Evolutionary conservation across 73 alveolate species (phyloP).

Genomic region (Symbiodinium pilosum): DNA sequence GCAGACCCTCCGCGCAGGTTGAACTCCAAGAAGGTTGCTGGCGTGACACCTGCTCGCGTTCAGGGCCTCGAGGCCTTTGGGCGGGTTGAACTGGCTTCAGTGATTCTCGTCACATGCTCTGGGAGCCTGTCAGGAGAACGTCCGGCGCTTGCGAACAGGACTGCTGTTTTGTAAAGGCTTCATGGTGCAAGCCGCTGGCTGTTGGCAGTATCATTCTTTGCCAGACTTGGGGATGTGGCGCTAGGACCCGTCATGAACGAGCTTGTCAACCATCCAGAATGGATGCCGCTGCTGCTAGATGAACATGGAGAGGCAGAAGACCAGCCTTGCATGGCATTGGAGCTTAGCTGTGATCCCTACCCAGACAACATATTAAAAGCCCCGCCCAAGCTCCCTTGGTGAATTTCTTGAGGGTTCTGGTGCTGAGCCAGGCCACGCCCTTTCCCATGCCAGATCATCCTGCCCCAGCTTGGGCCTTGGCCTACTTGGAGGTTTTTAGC

Average conservation of each 20-base stretch:
- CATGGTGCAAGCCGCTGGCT: not conserved
- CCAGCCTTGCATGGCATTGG: too few relatives aligned
- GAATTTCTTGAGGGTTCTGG: too few relatives aligned
- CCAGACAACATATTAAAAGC: too few relatives aligned
- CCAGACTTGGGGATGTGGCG: too few relatives aligned
- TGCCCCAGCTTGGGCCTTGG: constrained; percentile 34
- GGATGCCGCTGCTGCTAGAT: constrained; percentile 85
- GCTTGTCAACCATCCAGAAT: constrained; percentile 63
- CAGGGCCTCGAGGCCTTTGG: constrained; percentile 96
- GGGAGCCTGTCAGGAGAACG: constrained; percentile 55
- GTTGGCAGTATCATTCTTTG: too few relatives aligned
- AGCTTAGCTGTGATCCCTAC: too few relatives aligned
- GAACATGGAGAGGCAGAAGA: constrained; percentile 57
- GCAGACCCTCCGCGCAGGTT: constrained; percentile 89
- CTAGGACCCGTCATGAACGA: constrained; percentile 91
- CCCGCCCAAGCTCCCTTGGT: too few relatives aligned
- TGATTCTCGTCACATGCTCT: too few relatives aligned
- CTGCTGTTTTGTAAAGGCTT: not conserved
- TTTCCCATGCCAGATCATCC: constrained; percentile 94
- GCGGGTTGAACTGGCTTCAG: too few relatives aligned
- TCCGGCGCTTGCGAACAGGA: constrained; percentile 93
- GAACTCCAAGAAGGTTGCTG: constrained; percentile 96
- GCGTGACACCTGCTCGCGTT: constrained; percentile 97
- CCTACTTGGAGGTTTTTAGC: not conserved
- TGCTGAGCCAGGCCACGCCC: constrained; percentile 36